Conservation (phyloP, 257 asterid genomes). For the Solanum sejunctum region DNA sequence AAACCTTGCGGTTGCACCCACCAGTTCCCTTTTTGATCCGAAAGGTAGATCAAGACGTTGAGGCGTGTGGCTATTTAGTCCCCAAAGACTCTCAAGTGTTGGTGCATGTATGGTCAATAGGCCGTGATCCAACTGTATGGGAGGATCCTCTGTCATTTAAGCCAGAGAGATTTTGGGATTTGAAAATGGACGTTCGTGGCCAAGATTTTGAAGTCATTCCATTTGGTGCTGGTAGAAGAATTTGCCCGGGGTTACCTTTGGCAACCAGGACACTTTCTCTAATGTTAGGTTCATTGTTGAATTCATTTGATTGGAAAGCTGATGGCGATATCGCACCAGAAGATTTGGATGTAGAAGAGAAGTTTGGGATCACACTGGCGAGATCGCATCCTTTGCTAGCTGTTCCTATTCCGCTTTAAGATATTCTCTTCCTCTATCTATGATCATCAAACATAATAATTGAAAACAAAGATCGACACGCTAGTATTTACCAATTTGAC, state of each 20-base stretch:
- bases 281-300: conserved; percentile 51
- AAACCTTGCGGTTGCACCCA: conserved; percentile 60
- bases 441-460: neutral
- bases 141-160: conserved; percentile 39
- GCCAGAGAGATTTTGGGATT: conserved; percentile 45
- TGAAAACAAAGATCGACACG: neutral
- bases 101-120: conserved; percentile 56
- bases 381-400: conserved; percentile 41
- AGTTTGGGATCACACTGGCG: conserved; percentile 48
- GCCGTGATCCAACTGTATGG: conserved; percentile 49
- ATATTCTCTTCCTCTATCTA: neutral
- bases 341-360: conserved; percentile 50
- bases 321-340: conserved; percentile 22
- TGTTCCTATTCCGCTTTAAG: conserved; percentile 29
- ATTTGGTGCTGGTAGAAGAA: conserved; percentile 68
- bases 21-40: conserved; percentile 65
- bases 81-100: conserved; percentile 45
- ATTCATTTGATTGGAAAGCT: conserved; percentile 56
- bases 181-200: conserved; percentile 44
- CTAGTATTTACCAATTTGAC: neutral
- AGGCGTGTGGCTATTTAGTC: conserved; percentile 33
- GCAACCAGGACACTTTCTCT: conserved; percentile 44
- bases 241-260: conserved; percentile 65
- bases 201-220: conserved; percentile 57
- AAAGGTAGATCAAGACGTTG: conserved; percentile 29